Conservation (phyloP, 768 basidiomycete genomes). For the Gloeostereum incarnatum region DNA sequence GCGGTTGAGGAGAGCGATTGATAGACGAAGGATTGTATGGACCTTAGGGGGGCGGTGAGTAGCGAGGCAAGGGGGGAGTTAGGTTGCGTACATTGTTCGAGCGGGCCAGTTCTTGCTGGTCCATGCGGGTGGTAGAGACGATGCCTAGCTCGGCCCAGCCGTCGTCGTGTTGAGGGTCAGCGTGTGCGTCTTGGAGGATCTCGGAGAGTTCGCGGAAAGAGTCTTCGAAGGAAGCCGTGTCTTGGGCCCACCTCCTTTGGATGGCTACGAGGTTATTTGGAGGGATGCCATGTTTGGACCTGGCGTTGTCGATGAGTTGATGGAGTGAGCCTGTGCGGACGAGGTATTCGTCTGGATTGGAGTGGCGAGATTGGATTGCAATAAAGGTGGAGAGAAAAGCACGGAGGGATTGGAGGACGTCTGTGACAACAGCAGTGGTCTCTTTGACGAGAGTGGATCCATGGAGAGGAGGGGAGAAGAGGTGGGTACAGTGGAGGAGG, state of each 20-base stretch:
- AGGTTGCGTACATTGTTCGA: constrained; percentile 44
- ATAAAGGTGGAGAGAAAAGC: constrained; percentile 36
- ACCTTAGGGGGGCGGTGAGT: constrained; percentile 27
- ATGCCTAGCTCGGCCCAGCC: constrained; percentile 63
- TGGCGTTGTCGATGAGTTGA: constrained; percentile 44
- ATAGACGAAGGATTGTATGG: constrained; percentile 50
- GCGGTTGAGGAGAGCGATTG: constrained; percentile 53
- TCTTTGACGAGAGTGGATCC: constrained; percentile 40
- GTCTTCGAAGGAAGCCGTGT: constrained; percentile 53
- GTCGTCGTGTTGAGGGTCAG: constrained; percentile 26
- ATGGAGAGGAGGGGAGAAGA: constrained; percentile 29
- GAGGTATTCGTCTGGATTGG: constrained; percentile 36
- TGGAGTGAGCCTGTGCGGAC: constrained; percentile 52
- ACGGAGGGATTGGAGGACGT: constrained; percentile 33
- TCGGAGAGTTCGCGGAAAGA: constrained; percentile 46
- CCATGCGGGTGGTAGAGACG: constrained; percentile 33
- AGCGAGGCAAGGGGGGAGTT: neutral
- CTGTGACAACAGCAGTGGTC: constrained; percentile 24
- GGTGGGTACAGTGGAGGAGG: constrained; percentile 37
- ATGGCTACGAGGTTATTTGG: constrained; percentile 51
- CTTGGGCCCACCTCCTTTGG: constrained; percentile 35
- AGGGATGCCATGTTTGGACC: constrained; percentile 39
- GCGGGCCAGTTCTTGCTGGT: constrained; percentile 40
- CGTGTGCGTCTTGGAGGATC: constrained; percentile 34
- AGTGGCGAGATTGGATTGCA: constrained; percentile 17